phyloP scores from a whole-genome alignment of 805 yeast genomes.

The Kuraishia borneana region DNA sequence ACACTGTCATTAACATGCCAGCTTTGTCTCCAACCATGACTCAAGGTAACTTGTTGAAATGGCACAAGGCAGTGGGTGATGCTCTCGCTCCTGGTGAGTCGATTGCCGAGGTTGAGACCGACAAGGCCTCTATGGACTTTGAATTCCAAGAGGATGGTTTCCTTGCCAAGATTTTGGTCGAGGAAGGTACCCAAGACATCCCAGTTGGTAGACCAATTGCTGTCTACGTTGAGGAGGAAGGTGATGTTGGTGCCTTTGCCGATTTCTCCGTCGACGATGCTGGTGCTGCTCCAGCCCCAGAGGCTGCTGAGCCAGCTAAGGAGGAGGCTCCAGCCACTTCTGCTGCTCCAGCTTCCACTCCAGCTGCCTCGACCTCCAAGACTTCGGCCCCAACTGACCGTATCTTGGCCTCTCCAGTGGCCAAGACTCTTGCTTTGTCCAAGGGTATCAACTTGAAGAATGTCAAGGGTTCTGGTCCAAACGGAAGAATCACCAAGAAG shows the following conservation, averaged over 20 bases:
- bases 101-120: constrained; percentile 95
- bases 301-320: constrained; percentile 24
- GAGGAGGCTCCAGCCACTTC: constrained; percentile 18
- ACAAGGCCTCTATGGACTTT: constrained; percentile 95
- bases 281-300: constrained; percentile 33
- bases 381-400: constrained; percentile 41
- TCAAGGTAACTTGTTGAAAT: constrained; percentile 80
- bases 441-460: constrained; percentile 80
- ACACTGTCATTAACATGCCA: constrained; percentile 91
- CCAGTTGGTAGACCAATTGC: constrained; percentile 96
- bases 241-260: constrained; percentile 80
- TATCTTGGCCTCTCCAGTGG: constrained; percentile 90
- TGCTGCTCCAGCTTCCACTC: constrained; percentile 17
- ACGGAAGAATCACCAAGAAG: constrained; percentile 84
- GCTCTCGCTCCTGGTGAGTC: constrained; percentile 84
- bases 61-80: constrained; percentile 91
- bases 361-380: constrained; percentile 19
- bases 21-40: constrained; percentile 99
- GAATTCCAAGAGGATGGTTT: constrained; percentile 97
- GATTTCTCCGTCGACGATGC: constrained; percentile 80
- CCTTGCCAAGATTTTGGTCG: constrained; percentile 77
- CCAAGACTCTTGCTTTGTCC: constrained; percentile 87
- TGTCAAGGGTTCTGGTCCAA: constrained; percentile 88
- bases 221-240: constrained; percentile 82
- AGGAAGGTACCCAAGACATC: constrained; percentile 78